Evolutionary conservation across 2,329 filamentous ascomycete species (phyloP), one percentile per base, ranked within the genome.

Genomic region (Aspergillus hortae): DNA sequence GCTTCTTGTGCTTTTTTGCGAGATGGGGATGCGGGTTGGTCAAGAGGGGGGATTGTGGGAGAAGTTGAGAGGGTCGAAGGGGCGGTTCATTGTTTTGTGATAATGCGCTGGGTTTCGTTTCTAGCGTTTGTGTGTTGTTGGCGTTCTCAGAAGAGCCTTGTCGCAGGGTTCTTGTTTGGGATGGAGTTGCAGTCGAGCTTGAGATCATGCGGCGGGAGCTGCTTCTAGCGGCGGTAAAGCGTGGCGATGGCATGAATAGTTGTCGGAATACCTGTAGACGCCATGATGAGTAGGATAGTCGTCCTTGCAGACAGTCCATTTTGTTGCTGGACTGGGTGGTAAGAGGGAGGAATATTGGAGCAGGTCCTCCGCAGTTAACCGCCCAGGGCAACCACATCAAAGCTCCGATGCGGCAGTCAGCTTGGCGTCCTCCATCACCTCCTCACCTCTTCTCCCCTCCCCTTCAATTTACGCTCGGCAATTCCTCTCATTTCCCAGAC

Each of bases 1-100:
- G 58, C 15, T 54, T 59, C 52, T 70, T 70, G 47, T 59, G 61
- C 5, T 48, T 56, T 43, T 62, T 61, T 2, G 55, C 53, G 21
- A 53, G 49, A 40, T 52, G 52, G 7, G 55, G 49, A 25, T 56
- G 55, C 7, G 61, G 56, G 30, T 60, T 44, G 33, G 64, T 63
- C 46, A 71, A 40, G 6, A 72, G 54, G 5, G 70, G 70, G 1
- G 70, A 73, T 55, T 70, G 66, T 1, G 69, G 70, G 23, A 72
- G 67, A 2, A 60, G 61, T 40, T 67, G 55, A 1, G 70, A 73
- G 27, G 62, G 68, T 33, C 53, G 61, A 4, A 44, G 35, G 17
- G 33, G 10, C 9, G 32, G n/a, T 25, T 19, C 3, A n/a, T 14
- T 10, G 23, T 27, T 11, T 21, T 38, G 17, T 23, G 40, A 42